These are phyloP conservation scores for Ceratocystis huliohia DNA, from an alignment of 2,329 filamentous ascomycete genomes.

Conservation along the genomic window DNA sequence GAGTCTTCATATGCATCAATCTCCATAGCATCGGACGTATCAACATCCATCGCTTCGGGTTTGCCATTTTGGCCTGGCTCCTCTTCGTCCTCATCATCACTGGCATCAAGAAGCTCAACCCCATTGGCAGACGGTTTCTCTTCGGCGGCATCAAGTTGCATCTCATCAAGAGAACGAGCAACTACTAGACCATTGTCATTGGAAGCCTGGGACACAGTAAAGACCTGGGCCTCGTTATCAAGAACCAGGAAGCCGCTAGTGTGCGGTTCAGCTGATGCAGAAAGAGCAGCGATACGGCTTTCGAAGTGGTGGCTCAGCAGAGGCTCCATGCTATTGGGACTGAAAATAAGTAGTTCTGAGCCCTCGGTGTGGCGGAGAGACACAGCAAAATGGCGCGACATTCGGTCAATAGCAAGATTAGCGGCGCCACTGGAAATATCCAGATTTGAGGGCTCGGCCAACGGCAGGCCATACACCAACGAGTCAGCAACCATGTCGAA, in stretches of 20 bases:
- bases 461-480: slow-evolving; percentile 48
- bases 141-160: slow-evolving; percentile 35
- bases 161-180: slow-evolving; percentile 43
- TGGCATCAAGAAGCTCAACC: slow-evolving; percentile 30
- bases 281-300: slow-evolving; percentile 51
- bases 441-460: slow-evolving; percentile 35
- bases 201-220: slow-evolving; percentile 47
- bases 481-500: slow-evolving; percentile 76
- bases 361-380: slow-evolving; percentile 37
- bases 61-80: slow-evolving; percentile 14
- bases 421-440: slow-evolving; percentile 35
- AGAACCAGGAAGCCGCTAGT: slow-evolving; percentile 59
- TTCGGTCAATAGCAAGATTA: slow-evolving; percentile 59
- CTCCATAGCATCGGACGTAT: slow-evolving; percentile 30
- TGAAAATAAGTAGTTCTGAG: slow-evolving; percentile 54
- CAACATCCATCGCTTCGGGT: slow-evolving; percentile 21
- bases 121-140: slow-evolving; percentile 24
- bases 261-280: slow-evolving; percentile 35
- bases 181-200: slow-evolving; percentile 40
- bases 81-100: slow-evolving; percentile 32
- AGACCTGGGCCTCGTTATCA: slow-evolving; percentile 63
- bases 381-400: slow-evolving; percentile 53
- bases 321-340: slow-evolving; percentile 44
- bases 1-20: slow-evolving; percentile 36
- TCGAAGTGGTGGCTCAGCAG: slow-evolving; percentile 45